phyloP scores from a whole-genome alignment of 2,329 filamentous ascomycete species.

The Ophiostoma australiae region DNA sequence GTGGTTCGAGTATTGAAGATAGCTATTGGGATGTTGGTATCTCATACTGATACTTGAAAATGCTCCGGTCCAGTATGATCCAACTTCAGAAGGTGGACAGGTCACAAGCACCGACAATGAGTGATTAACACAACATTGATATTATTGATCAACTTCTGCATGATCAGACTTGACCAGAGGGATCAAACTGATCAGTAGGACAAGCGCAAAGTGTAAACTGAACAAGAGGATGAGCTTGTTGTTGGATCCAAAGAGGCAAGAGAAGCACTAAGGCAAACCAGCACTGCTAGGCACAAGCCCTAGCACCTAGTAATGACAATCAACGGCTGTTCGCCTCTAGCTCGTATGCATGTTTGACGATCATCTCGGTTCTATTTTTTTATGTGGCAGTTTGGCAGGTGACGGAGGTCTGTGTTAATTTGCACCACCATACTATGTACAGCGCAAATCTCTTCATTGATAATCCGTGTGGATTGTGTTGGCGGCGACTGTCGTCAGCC shows the following conservation, averaged over 20 bases:
- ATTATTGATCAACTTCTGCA: neutral
- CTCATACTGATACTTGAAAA: neutral
- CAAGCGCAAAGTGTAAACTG: neutral
- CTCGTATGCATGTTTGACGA: constrained; percentile 2
- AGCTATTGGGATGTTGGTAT: neutral
- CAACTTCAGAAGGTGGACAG: neutral
- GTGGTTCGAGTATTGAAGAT: neutral
- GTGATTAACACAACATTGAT: neutral
- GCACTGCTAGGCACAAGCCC: neutral
- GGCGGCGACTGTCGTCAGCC: neutral
- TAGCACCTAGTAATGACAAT: neutral
- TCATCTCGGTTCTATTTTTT: neutral
- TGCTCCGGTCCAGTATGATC: too few relatives aligned
- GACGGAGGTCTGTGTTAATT: neutral
- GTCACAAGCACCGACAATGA: neutral
- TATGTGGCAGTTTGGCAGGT: neutral
- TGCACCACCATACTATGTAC: neutral
- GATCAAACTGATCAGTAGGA: too few relatives aligned
- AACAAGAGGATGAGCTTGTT: constrained; percentile 1
- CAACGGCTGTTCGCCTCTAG: neutral
- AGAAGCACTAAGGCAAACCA: neutral
- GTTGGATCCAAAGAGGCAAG: neutral
- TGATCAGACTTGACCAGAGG: neutral
- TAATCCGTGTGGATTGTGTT: neutral
- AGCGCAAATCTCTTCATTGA: neutral